Evolutionary conservation across 495 filamentous ascomycete genomes (phyloP).

Genomic region (Apodospora peruviana): DNA sequence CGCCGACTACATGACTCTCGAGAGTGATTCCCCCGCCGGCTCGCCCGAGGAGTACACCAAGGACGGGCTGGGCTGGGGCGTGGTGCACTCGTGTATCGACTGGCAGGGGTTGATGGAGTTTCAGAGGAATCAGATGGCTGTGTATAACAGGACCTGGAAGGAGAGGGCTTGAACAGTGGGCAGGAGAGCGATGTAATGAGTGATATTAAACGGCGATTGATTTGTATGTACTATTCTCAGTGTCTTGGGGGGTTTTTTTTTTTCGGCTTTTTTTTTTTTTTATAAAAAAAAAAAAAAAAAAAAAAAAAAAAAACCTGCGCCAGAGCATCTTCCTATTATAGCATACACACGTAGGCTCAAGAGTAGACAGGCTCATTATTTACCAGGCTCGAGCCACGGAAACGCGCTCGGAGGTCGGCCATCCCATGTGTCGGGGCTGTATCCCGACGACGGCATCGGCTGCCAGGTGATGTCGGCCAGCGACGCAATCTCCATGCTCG

Average conservation of each 20-base stretch:
- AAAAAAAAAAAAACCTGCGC: too few relatives aligned
- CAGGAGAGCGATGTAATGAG: too few relatives aligned
- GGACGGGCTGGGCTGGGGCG: constrained; percentile 1
- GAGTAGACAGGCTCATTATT: neutral
- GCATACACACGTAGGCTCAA: too few relatives aligned
- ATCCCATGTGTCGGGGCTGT: neutral
- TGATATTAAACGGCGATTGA: too few relatives aligned
- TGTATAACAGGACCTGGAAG: constrained; percentile 3
- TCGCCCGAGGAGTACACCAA: constrained; percentile 2
- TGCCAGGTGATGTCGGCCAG: neutral
- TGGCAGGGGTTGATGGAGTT: neutral
- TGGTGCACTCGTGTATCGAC: constrained; percentile 1
- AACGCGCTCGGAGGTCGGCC: neutral
- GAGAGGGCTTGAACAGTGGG: too few relatives aligned
- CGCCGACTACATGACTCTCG: constrained; percentile 4
- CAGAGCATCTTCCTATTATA: too few relatives aligned
- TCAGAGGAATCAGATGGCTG: neutral
- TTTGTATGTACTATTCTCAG: too few relatives aligned
- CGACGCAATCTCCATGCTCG: neutral
- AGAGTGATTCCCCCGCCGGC: constrained; percentile 2
- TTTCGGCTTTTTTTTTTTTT: too few relatives aligned
- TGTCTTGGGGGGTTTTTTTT: too few relatives aligned
- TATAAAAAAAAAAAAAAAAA: too few relatives aligned
- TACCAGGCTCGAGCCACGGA: neutral
- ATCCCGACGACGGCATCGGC: neutral